Evolutionary conservation across 2,329 filamentous ascomycete genomes (phyloP).

Genomic region (Penicillium sp.): DNA sequence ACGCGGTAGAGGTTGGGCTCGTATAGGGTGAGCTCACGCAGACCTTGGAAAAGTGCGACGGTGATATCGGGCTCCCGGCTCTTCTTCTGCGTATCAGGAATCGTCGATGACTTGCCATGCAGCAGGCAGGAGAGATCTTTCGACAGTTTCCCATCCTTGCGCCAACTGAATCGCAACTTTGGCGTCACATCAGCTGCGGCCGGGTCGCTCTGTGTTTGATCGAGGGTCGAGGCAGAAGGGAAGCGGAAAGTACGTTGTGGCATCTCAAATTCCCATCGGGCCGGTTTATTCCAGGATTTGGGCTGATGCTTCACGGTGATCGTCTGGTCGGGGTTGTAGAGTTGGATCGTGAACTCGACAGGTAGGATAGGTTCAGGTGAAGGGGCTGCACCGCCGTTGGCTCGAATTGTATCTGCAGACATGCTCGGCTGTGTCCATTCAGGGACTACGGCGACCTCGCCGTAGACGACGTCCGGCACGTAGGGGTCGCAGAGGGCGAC

Average conservation of each 20-base stretch:
- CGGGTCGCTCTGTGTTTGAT: conserved; percentile 70
- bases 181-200: conserved; percentile 62
- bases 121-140: conserved; percentile 90
- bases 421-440: conserved; percentile 84
- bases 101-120: conserved; percentile 72
- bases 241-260: conserved; percentile 81
- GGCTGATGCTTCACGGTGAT: conserved; percentile 69
- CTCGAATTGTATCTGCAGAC: conserved; percentile 78
- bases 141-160: conserved; percentile 80
- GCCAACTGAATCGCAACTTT: conserved; percentile 85
- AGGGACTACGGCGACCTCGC: conserved; percentile 80
- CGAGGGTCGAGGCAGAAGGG: conserved; percentile 77
- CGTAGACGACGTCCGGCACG: conserved; percentile 80
- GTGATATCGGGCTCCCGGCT: conserved; percentile 94
- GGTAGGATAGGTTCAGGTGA: conserved; percentile 75
- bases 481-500: conserved; percentile 82
- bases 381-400: conserved; percentile 66
- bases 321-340: conserved; percentile 92
- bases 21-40: conserved; percentile 83
- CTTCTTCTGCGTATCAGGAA: conserved; percentile 68
- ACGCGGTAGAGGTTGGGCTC: conserved; percentile 89
- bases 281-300: conserved; percentile 77
- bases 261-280: conserved; percentile 91
- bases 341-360: conserved; percentile 77
- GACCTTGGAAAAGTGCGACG: conserved; percentile 79